Conservation (phyloP, 352 stramenopile species). For the Thraustochytrium striatum region DNA sequence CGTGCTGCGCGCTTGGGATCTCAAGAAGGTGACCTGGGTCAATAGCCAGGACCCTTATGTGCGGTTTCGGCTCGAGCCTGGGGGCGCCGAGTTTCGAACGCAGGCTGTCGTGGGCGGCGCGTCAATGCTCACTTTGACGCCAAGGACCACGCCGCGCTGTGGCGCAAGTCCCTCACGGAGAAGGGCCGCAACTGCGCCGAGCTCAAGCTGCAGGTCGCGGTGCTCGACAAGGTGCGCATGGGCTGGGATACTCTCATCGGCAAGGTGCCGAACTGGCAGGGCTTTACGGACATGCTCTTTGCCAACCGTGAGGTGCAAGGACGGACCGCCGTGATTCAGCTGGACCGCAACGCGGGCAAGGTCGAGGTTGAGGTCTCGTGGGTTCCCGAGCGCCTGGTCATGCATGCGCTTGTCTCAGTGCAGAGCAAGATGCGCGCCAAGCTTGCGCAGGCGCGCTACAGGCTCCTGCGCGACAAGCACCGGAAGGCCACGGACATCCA, state of each 20-base stretch:
- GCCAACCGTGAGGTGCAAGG: not conserved
- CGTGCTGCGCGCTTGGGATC: conserved; percentile 4
- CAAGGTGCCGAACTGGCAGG: not conserved
- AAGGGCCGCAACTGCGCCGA: not conserved
- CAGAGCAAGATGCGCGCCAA: not conserved
- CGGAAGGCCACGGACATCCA: not conserved
- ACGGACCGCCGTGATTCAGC: not conserved
- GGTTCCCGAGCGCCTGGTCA: conserved; percentile 8
- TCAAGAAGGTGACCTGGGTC: conserved; percentile 14
- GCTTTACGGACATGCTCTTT: conserved; percentile 4
- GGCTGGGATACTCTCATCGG: conserved; percentile 5
- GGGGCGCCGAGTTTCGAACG: not conserved
- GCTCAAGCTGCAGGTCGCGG: not conserved
- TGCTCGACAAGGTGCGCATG: not conserved
- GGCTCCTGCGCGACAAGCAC: not conserved
- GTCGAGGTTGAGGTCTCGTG: conserved; percentile 21
- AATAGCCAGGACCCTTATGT: conserved; percentile 18
- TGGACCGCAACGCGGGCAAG: not conserved
- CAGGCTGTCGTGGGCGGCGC: not conserved
- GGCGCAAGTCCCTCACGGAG: no score
- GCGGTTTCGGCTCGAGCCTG: not conserved
- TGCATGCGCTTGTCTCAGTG: not conserved
- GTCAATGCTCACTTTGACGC: no score
- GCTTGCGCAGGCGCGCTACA: not conserved
- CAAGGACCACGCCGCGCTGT: no score